Evolutionary conservation across 2,329 filamentous ascomycete species (phyloP).

Genomic region (Microsporum audouinii): DNA sequence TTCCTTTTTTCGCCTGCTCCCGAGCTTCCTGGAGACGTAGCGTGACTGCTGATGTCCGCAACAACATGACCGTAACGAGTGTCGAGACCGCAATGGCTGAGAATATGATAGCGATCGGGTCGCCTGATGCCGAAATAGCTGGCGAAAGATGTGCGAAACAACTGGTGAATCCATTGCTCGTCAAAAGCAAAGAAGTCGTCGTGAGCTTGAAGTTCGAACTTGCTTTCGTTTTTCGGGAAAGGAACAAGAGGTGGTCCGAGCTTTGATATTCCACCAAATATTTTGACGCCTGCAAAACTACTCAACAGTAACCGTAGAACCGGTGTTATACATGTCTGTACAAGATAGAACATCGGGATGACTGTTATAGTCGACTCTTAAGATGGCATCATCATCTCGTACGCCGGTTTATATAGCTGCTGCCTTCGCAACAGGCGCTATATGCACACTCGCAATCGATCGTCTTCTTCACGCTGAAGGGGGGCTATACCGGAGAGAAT

Average conservation of each 20-base stretch:
- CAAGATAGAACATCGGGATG: neutral
- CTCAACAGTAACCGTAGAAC: neutral
- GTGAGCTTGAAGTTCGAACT: conserved; percentile 1
- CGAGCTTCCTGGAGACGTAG: conserved; percentile 14
- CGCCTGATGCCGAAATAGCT: conserved; percentile 66
- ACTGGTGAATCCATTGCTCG: conserved; percentile 66
- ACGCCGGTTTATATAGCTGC: conserved; percentile 45
- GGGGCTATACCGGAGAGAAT: neutral
- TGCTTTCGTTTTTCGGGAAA: neutral
- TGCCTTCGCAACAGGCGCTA: conserved; percentile 63
- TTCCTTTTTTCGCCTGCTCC: conserved; percentile 24
- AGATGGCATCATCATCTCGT: conserved; percentile 23
- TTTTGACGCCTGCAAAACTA: neutral
- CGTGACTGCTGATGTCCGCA: conserved; percentile 24
- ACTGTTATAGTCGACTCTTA: neutral
- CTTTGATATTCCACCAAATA: conserved; percentile 8
- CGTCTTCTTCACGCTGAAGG: neutral
- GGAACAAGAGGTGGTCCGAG: conserved; percentile 17
- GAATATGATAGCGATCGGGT: conserved; percentile 45
- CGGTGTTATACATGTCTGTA: neutral
- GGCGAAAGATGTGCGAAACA: conserved; percentile 66
- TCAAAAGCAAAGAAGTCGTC: conserved; percentile 12
- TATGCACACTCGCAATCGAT: conserved; percentile 67
- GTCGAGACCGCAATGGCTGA: conserved; percentile 18
- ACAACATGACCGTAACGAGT: conserved; percentile 6